Base-by-base conservation (phyloP, 495 filamentous ascomycete genomes). In the Trichodelitschia bisporula region DNA sequence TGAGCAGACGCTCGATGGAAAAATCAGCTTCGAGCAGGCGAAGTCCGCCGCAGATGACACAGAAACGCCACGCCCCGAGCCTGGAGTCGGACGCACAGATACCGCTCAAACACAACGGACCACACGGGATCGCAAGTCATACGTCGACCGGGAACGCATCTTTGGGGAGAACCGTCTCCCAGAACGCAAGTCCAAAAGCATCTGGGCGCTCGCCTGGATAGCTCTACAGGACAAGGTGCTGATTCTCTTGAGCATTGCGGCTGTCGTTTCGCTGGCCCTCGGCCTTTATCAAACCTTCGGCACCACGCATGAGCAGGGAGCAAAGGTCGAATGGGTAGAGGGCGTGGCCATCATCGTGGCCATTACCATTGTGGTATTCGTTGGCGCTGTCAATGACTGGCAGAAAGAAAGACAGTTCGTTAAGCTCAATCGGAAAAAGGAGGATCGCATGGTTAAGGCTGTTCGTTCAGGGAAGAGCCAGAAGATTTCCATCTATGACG, bases 181-280 rank as follows among this genome's bases (percentile, higher is more conserved):
- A 0, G 66, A 66, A 37, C 64, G 63, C 36, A 79, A 77, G 43
- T 45, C 68, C 6, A 82, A 79, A 41, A 64, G 58, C 17, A 68
- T 86, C 29, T 66, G 71, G 38, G 53, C 65, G 40, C 51, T 83
- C 13, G 72, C 77, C 23, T 86, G 76, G 76, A 71, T 76, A 42
- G 75, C 77, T 2, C 77, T 74, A 40, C 75, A 79, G 29, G 78
- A 89, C 48, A 82, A 80, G 36, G 72, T 86, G 14, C 49, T 86
- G 11, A 72, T 83, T 29, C 50, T 91, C 4, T 55, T 92, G 32
- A 76, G 75, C 1, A 51, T 70, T 27, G 79, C 82, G 3, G 83
- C 80, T 4, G 56, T 68, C 17, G 65, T 92, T 20, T 89, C 82
- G 3, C 57, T 92, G n/a, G 76, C 69, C 1, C 59, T 92, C 10